A percentile compares a stretch with the other conserved stretches of the same genome.
Conservation (phyloP, 306 rosid species). For the Comarum palustre region DNA sequence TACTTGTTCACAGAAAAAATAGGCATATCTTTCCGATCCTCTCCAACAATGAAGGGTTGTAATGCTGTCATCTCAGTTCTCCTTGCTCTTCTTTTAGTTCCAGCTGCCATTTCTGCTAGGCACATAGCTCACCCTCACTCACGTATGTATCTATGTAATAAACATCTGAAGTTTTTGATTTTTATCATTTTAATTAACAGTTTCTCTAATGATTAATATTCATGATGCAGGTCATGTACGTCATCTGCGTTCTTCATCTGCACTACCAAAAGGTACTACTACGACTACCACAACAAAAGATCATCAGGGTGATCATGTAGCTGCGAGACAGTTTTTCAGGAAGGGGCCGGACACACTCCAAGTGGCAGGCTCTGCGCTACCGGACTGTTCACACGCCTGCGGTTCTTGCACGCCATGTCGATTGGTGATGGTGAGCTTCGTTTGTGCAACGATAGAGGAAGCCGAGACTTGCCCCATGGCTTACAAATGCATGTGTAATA, state of each 20-base stretch:
- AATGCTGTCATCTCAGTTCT: constrained; percentile 18
- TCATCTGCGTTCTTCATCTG: not conserved
- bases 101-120: constrained; percentile 45
- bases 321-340: not conserved
- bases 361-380: constrained; percentile 76
- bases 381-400: constrained; percentile 83
- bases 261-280: not conserved
- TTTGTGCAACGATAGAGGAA: constrained; percentile 58
- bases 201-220: not conserved
- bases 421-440: constrained; percentile 76
- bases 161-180: too few species aligned
- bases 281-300: not conserved
- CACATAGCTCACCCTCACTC: constrained; percentile 39
- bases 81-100: constrained; percentile 34
- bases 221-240: not conserved
- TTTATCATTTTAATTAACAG: too few species aligned
- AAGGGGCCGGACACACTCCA: constrained; percentile 39
- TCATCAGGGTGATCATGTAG: not conserved
- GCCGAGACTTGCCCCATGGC: constrained; percentile 95
- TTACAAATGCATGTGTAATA: constrained; percentile 80
- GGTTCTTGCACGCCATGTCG: constrained; percentile 77
- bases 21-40: too few species aligned
- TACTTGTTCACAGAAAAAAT: not conserved
- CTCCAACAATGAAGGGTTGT: constrained; percentile 38
- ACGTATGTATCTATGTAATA: constrained; percentile 28